Evolutionary conservation across 495 filamentous ascomycete species (phyloP).

Genomic region (Neurospora sp.): DNA sequence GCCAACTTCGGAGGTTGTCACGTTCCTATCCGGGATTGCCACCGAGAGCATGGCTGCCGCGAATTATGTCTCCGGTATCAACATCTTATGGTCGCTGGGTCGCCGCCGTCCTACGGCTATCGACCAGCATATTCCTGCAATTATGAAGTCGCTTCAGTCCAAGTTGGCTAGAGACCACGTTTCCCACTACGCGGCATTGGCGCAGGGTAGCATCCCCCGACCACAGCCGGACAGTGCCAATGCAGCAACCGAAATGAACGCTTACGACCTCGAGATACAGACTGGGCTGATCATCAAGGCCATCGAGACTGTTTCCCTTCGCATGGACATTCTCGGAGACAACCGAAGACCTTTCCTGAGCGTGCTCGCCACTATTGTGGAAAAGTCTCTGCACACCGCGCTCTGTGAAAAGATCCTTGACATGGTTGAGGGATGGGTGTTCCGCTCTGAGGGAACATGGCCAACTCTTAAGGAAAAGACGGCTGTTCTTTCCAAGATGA

Average conservation of each 20-base stretch:
- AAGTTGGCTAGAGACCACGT: conserved; percentile 93
- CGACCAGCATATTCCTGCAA: conserved; percentile 72
- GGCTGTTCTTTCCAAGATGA: conserved; percentile 93
- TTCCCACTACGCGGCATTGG: conserved; percentile 52
- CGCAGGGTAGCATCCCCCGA: conserved; percentile 29
- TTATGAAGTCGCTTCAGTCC: conserved; percentile 90
- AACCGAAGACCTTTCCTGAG: conserved; percentile 87
- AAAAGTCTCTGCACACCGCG: conserved; percentile 75
- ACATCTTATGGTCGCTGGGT: conserved; percentile 85
- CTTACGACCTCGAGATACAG: conserved; percentile 73
- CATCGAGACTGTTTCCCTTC: conserved; percentile 78
- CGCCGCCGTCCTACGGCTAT: conserved; percentile 72
- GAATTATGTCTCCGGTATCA: conserved; percentile 78
- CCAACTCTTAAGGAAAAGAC: conserved; percentile 97
- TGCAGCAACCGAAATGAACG: conserved; percentile 50
- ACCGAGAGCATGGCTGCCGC: conserved; percentile 68
- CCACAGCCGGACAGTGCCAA: conserved; percentile 31
- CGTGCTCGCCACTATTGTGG: conserved; percentile 85
- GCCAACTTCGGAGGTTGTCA: conserved; percentile 67
- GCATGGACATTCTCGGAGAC: conserved; percentile 91
- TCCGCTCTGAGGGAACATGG: conserved; percentile 84
- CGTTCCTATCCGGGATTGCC: conserved; percentile 68
- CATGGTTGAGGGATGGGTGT: conserved; percentile 95
- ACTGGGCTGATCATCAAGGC: conserved; percentile 85
- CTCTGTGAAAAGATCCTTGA: conserved; percentile 85